Base-by-base conservation (phyloP, 2,329 filamentous ascomycete species). In the Penicillium aurantiogriseum region DNA sequence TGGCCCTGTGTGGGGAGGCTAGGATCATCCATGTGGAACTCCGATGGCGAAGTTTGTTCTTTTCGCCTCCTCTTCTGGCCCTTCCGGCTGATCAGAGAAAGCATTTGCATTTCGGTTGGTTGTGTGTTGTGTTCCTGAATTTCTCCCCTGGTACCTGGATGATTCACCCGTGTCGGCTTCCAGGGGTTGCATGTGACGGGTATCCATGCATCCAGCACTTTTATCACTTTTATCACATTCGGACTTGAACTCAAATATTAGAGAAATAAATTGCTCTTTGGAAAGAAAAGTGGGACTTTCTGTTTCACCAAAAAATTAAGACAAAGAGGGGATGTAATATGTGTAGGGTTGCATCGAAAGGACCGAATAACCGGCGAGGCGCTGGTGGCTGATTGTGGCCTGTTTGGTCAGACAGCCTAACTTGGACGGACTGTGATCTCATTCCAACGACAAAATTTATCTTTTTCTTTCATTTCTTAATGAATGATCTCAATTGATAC, bases 1-100 rank as follows among this genome's bases (percentile, higher is more conserved):
- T 57, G 54, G 54, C 48, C 33, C 25, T 10, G 2, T 56, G 47
- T 56, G 48, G 48, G 35, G 51, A 33, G 35, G 27, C 39, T 46
- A n/a, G 19, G 54, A 57, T 53, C 43, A 46, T 29, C 49, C 42
- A 56, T 52, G 54, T 57, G 54, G 54, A 42, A 38, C 46, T 51
- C 42, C 54, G 49, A 56, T 36, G 48, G 19, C 36, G 35, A 52
- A 47, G 13, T 53, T 39, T 10, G 10, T 44, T 7, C 31, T 36
- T 45, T 46, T 46, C 31, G 17, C 15, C 15, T 19, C 42, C 45
- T 19, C 36, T 33, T 51, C 31, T 52, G 31, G 42, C 33, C 42
- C 51, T 44, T 33, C 45, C 29, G 21, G 40, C 27, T 51, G 42
- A 40, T 39, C 39, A 47, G 31, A 33, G 36, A 51, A 17, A 44